Base-by-base conservation (phyloP, 257 asterid genomes). In the Gynochthodes officinalis region DNA sequence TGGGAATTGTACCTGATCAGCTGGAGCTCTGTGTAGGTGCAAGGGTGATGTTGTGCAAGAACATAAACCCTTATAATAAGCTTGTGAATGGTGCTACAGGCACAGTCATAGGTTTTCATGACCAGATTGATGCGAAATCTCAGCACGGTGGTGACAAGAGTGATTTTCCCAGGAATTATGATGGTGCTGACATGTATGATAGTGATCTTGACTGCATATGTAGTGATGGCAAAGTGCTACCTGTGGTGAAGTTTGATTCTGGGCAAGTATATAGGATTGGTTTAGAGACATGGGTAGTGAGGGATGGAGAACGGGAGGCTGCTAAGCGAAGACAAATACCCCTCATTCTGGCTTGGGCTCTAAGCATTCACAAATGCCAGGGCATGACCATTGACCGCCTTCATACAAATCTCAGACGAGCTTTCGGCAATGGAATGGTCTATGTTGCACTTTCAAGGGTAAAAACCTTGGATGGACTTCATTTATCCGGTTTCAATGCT, bases 361-460 rank as follows among this genome's bases (percentile, higher is more conserved):
- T 92, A 50, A 92, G 97, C 80, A 84, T 92, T 74, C 97, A 89
- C 79, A 89, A 89, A 76, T 89, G 93, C 75, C 96, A 88, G 50
- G 97, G 97, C 48, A 89, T 92, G 96, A 86, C 89, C 68, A 73
- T 92, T 6, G 88, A 88, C 63, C 83, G 83, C 76, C 88, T 92
- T 44, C 82, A 82, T 73, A 87, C 96, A 12, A 84, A 89, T 73
- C 80, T 88, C 14, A 71, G 80, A 4, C 82, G 86, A 25, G 90
- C 83, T 79, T 88, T 92, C 69, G 96, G 79, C 75, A 81, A 43
- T 70, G 97, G 96, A 58, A 92, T 92, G 97, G 97, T 84, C 9
- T 92, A 92, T 67, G 96, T 89, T 70, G 97, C 96, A 16, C 87
- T 92, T 73, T 92, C 96, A 8, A 88, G 97, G 0, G 96, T 89